A percentile compares a stretch with the other conserved stretches of the same genome.
These are phyloP conservation scores for Debaryomyces coudertii DNA, from an alignment of 1,139 yeast genomes.

Conservation along the genomic window DNA sequence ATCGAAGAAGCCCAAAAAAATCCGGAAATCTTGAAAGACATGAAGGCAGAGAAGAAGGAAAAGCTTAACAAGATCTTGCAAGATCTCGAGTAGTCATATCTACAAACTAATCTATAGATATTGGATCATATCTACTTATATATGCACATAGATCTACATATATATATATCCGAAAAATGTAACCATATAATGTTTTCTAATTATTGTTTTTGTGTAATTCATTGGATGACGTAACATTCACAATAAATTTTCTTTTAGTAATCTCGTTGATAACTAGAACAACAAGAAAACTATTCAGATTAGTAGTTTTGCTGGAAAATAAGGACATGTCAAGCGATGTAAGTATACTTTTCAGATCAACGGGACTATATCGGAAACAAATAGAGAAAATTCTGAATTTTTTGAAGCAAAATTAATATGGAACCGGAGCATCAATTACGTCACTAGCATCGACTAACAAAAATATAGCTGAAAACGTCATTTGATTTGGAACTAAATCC, in stretches of 20 bases:
- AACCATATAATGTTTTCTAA: too few species aligned
- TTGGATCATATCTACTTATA: not conserved
- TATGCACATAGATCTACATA: not conserved
- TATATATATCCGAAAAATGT: not conserved
- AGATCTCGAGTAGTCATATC: slow-evolving; percentile 13
- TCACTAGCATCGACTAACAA: slow-evolving; percentile 12
- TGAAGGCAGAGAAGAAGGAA: slow-evolving; percentile 27
- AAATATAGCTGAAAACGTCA: slow-evolving; percentile 43
- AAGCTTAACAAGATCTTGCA: slow-evolving; percentile 30
- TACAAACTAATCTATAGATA: not conserved
- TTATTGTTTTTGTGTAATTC: not conserved
- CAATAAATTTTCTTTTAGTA: not conserved
- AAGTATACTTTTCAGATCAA: slow-evolving; percentile 19
- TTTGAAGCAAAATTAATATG: not conserved
- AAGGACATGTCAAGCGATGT: slow-evolving; percentile 31
- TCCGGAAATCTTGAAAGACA: slow-evolving; percentile 31
- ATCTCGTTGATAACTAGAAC: not conserved
- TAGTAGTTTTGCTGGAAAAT: not conserved
- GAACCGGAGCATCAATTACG: slow-evolving; percentile 16
- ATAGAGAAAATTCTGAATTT: not conserved
- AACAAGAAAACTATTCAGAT: not conserved
- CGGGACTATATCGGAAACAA: not conserved
- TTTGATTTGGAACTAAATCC: slow-evolving; percentile 93
- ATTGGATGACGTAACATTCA: not conserved
- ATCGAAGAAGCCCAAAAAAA: slow-evolving; percentile 40